phyloP scores from a whole-genome alignment of 257 asterid species.

The Scutellaria baicalensis region DNA sequence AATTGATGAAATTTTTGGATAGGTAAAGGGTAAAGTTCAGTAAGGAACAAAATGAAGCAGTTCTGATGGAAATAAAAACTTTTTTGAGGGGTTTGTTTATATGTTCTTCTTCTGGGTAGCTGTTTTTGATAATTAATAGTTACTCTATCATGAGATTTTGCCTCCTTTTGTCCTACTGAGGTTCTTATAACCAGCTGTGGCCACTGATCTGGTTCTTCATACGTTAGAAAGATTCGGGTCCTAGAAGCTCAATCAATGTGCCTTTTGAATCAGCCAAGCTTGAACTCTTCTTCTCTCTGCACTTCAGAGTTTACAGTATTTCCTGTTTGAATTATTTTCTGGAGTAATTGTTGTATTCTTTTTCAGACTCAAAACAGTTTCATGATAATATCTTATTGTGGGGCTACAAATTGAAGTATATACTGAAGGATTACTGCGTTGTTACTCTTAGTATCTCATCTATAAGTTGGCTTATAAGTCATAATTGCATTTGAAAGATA shows the following conservation, averaged over 20 bases:
- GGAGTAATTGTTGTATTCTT: background rate
- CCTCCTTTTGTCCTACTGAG: background rate
- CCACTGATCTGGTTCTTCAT: background rate
- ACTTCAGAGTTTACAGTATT: background rate
- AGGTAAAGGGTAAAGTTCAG: background rate
- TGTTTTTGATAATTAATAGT: background rate
- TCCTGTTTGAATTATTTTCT: background rate
- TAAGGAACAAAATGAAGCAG: background rate
- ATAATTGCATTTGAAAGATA: background rate
- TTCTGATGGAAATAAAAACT: too few relatives aligned
- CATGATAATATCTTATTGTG: background rate
- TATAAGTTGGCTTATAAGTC: background rate
- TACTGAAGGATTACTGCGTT: background rate
- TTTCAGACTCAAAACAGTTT: background rate
- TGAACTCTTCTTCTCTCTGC: background rate
- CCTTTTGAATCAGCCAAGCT: background rate
- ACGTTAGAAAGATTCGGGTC: background rate
- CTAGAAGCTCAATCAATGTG: background rate
- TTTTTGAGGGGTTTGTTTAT: background rate
- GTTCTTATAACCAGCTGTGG: background rate
- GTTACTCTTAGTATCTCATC: background rate
- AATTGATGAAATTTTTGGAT: background rate
- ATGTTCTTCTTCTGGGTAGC: background rate
- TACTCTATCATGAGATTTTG: background rate
- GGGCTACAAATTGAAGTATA: background rate